Evolutionary conservation across 2,329 filamentous ascomycete genomes (phyloP).

Genomic region (Penicillium sp.): DNA sequence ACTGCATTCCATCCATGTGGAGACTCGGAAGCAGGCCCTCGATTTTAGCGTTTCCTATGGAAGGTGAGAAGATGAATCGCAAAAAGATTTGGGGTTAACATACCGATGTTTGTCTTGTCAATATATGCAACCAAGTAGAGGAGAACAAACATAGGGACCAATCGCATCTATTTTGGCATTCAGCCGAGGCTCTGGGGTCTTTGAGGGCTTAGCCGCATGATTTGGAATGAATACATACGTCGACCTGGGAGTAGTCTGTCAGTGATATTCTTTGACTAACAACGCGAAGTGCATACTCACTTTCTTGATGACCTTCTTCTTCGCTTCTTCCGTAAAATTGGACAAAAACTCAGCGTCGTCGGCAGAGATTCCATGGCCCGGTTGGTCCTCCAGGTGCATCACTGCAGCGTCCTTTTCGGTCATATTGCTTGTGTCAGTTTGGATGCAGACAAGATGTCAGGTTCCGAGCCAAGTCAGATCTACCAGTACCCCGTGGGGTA

Average conservation of each 20-base stretch:
- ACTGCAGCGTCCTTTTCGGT: conserved; percentile 12
- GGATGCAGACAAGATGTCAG: background rate
- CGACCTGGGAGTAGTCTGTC: background rate
- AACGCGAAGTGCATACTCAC: conserved; percentile 4
- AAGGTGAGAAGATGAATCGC: background rate
- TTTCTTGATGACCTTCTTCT: conserved; percentile 20
- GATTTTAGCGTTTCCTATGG: conserved; percentile 57
- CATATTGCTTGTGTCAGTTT: background rate
- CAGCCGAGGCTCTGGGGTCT: background rate
- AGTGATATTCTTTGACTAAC: background rate
- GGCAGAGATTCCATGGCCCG: conserved; percentile 4
- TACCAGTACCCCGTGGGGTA: background rate
- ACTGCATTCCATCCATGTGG: conserved; percentile 62
- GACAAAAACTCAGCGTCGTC: conserved; percentile 34
- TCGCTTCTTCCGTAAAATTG: conserved; percentile 28
- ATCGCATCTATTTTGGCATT: background rate
- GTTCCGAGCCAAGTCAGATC: background rate
- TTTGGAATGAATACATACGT: background rate
- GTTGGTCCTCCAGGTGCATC: conserved; percentile 15
- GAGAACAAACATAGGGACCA: conserved; percentile 19
- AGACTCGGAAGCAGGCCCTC: conserved; percentile 59
- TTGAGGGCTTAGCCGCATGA: background rate
- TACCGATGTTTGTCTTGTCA: conserved; percentile 23
- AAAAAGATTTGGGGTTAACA: background rate
- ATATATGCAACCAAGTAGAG: conserved; percentile 21